Conservation (phyloP, 2,329 filamentous ascomycete genomes). For the Cercospora zeina region DNA sequence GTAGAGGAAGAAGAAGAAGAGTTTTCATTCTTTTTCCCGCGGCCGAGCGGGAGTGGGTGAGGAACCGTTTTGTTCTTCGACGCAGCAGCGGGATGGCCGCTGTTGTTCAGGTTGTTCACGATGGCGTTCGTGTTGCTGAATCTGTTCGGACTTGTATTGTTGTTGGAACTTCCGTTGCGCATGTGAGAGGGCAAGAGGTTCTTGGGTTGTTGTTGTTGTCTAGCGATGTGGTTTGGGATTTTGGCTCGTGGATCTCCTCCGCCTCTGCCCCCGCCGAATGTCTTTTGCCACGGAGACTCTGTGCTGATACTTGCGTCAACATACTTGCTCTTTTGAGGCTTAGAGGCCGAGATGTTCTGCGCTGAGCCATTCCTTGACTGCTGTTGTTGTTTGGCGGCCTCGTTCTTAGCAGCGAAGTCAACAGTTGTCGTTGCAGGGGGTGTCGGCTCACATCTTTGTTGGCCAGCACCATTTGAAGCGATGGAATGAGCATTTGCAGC, state of each 20-base stretch:
- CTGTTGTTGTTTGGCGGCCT: neutral
- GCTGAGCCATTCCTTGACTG: neutral
- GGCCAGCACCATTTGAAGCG: neutral
- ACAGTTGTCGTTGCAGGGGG: neutral
- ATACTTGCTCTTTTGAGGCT: neutral
- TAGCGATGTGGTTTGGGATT: neutral
- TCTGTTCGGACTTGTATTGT: neutral
- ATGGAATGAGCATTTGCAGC: neutral
- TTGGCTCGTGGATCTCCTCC: neutral
- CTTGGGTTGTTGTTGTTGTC: neutral
- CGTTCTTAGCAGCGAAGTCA: neutral
- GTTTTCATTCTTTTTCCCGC: neutral
- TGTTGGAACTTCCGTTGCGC: neutral
- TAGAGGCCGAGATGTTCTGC: neutral
- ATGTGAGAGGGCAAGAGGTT: neutral
- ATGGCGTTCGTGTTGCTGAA: constrained; percentile 6
- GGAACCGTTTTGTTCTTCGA: neutral
- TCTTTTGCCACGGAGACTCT: neutral
- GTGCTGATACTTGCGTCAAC: constrained; percentile 14
- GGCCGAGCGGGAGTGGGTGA: neutral
- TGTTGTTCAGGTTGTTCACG: neutral
- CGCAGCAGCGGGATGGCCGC: neutral
- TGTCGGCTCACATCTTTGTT: neutral
- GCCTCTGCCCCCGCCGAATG: neutral
- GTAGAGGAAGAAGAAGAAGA: neutral